Base-by-base conservation (phyloP, 2,329 filamentous ascomycete genomes). In the Aciculosporium take region DNA sequence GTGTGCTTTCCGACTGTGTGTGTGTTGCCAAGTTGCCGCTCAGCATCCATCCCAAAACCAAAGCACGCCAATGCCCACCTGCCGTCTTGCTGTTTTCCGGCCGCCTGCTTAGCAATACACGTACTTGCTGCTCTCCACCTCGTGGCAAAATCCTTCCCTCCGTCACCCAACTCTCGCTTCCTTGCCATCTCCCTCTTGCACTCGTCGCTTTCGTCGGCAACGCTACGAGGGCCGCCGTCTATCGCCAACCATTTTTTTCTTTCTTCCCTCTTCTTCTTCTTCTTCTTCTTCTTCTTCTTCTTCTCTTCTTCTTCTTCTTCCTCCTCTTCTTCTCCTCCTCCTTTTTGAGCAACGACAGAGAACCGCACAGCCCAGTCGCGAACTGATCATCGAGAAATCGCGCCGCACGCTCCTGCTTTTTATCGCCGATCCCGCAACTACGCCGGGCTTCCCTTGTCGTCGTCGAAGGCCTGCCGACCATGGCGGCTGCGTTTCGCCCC, bases 401-500 rank as follows among this genome's bases (percentile, higher is more conserved):
- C n/a, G n/a, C n/a, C n/a, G n/a, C n/a, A n/a, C n/a, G n/a, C n/a
- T n/a, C n/a, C n/a, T n/a, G n/a, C n/a, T n/a, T n/a, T n/a, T n/a
- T n/a, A n/a, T n/a, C n/a, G n/a, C n/a, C n/a, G n/a, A n/a, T n/a
- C n/a, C n/a, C n/a, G n/a, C n/a, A n/a, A n/a, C n/a, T n/a, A n/a
- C n/a, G n/a, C 31, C 12, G n/a, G 21, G n/a, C 21, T 36, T 27
- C 6, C 27, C n/a, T n/a, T n/a, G n/a, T n/a, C n/a, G n/a, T 40
- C 17, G 32, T 29, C 29, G 20, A 13, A 17, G 24, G 21, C 27
- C 24, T 39, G 40, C 40, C 44, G n/a, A 40, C 44, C 44, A 71
- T 71, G 68, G 67, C 68, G 50, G 62, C 66, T 44, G 55, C 66
- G 29, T 71, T 71, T 42, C 62, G 65, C 47, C 62, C 68, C 24